Conservation (phyloP, 108 stramenopile genomes). For the Nitzschia inconspicua region DNA sequence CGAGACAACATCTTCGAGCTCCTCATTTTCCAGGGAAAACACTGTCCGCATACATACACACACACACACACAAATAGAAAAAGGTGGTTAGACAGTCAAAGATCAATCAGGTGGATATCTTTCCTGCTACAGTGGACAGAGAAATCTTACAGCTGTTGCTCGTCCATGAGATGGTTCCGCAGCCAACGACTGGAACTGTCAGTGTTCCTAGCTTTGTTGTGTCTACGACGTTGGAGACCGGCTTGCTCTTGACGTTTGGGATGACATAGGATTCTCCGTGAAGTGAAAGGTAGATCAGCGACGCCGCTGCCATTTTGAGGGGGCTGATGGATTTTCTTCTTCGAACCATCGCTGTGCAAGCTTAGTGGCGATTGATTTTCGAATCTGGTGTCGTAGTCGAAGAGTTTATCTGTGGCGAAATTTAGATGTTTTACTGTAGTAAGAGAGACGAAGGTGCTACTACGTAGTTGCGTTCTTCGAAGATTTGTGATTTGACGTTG, state of each 20-base stretch:
- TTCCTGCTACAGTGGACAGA: background rate
- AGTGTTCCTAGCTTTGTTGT: constrained; percentile 43
- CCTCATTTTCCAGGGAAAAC: constrained; percentile 35
- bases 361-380: no score
- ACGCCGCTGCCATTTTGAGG: background rate
- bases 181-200: constrained; percentile 47
- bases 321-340: background rate
- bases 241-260: background rate
- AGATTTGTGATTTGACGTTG: no score
- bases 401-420: no score
- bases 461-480: no score
- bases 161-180: constrained; percentile 63
- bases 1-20: constrained; percentile 31
- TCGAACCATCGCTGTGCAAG: no score
- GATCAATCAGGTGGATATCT: background rate
- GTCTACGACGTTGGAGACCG: background rate
- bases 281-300: background rate
- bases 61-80: no score
- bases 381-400: no score
- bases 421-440: no score
- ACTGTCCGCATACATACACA: no score
- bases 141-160: constrained; percentile 29
- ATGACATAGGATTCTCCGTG: background rate
- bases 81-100: background rate
- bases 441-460: no score